Evolutionary conservation across 768 basidiomycete genomes (phyloP).

Genomic region (Rhodosporidiobolus sp.): DNA sequence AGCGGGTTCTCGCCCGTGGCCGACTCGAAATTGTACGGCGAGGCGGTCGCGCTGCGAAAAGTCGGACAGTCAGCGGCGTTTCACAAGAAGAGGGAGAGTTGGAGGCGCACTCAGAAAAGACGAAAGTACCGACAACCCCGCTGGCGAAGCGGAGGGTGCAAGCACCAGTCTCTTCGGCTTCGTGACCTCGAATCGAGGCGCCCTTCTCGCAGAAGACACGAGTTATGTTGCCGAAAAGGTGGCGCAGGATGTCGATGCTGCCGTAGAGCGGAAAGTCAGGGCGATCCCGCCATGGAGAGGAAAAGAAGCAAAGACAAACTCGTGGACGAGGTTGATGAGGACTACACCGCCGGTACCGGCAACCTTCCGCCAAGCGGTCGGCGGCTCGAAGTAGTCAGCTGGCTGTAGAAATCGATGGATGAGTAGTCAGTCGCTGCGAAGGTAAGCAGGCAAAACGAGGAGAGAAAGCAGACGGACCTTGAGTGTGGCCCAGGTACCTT

Average conservation of each 20-base stretch:
- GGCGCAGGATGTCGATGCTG: conserved; percentile 36
- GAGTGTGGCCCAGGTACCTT: conserved; percentile 18
- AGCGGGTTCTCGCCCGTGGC: conserved; percentile 43
- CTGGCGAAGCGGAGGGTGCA: conserved; percentile 34
- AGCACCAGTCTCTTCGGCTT: conserved; percentile 41
- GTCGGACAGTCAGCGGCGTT: neutral
- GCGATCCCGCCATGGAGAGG: neutral
- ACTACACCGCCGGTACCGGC: conserved; percentile 11
- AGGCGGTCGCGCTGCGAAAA: conserved; percentile 30
- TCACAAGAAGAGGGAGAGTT: neutral
- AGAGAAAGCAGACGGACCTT: conserved; percentile 6
- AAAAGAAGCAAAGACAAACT: neutral
- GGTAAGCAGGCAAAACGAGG: neutral
- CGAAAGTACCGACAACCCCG: conserved; percentile 39
- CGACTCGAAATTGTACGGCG: conserved; percentile 35
- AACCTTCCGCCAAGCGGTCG: conserved; percentile 19
- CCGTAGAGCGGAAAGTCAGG: neutral
- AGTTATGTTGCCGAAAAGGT: conserved; percentile 35
- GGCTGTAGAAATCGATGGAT: neutral
- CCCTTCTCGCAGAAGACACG: conserved; percentile 37
- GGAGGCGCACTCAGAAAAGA: conserved; percentile 40
- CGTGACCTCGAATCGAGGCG: conserved; percentile 20
- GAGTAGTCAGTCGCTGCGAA: neutral
- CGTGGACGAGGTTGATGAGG: conserved; percentile 32
- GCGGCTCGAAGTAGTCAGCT: conserved; percentile 6